Evolutionary conservation across 208 protist species (phyloP).

Genomic region (Trypanosoma platydactyli): DNA sequence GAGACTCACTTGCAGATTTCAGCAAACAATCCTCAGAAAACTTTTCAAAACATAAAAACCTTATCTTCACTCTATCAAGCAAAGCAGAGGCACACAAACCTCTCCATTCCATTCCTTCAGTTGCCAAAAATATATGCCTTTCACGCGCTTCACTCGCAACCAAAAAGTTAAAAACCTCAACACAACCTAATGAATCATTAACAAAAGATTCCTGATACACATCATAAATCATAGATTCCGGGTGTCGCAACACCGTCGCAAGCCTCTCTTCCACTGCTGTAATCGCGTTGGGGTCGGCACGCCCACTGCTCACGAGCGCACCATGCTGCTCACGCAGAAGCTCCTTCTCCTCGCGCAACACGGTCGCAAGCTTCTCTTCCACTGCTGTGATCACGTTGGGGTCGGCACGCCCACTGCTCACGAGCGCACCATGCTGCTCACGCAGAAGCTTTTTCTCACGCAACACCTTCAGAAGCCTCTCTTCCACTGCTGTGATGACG

Average conservation of each 20-base stretch:
- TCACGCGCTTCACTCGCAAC: background rate
- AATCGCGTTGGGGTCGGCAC: constrained; percentile 14
- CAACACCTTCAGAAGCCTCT: background rate
- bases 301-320: background rate
- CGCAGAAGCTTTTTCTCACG: background rate
- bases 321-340: background rate
- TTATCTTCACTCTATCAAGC: constrained; percentile 1
- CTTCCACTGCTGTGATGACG: constrained; percentile 19
- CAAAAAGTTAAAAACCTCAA: too few species aligned
- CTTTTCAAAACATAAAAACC: background rate
- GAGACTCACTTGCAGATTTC: background rate
- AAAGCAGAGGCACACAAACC: background rate
- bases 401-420: constrained; percentile 14
- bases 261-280: constrained; percentile 11
- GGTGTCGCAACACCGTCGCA: background rate
- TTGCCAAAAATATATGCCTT: constrained; percentile 3
- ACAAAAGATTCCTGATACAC: too few species aligned
- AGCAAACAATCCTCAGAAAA: background rate
- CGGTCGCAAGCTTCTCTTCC: constrained; percentile 11
- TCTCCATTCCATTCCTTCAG: constrained; percentile 14
- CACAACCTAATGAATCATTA: background rate
- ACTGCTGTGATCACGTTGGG: constrained; percentile 12
- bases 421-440: too few species aligned
- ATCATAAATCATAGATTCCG: background rate
- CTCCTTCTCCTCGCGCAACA: background rate